These are phyloP conservation scores for Phaeomoniella chlamydospora DNA, from an alignment of 2,329 filamentous ascomycete species.

Conservation along the genomic window DNA sequence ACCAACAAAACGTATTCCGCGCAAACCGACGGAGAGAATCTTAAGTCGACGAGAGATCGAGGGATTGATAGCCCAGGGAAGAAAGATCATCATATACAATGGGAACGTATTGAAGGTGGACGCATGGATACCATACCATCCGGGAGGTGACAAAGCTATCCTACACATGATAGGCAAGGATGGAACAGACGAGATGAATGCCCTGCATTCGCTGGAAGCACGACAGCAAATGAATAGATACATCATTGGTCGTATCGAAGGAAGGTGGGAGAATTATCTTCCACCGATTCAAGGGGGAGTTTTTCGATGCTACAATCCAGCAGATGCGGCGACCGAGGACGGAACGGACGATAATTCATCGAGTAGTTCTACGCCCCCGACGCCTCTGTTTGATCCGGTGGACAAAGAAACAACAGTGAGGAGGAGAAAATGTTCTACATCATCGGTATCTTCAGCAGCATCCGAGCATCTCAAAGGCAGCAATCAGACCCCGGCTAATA, in stretches of 20 bases:
- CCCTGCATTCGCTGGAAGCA: constrained; percentile 69
- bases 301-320: constrained; percentile 44
- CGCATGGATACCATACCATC: constrained; percentile 77
- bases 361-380: constrained; percentile 41
- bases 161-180: constrained; percentile 86
- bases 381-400: constrained; percentile 43
- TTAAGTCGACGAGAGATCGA: constrained; percentile 57
- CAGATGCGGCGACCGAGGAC: constrained; percentile 24
- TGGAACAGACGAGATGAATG: constrained; percentile 86
- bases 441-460: constrained; percentile 14
- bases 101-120: constrained; percentile 74
- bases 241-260: constrained; percentile 68
- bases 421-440: constrained; percentile 19
- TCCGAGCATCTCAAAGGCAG: neutral
- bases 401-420: constrained; percentile 22
- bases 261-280: constrained; percentile 72
- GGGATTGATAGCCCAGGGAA: constrained; percentile 67
- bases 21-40: constrained; percentile 28
- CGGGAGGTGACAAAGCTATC: constrained; percentile 82
- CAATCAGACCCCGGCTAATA: neutral
- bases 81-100: constrained; percentile 67
- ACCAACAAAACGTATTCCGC: constrained; percentile 11
- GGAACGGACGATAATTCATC: constrained; percentile 22
- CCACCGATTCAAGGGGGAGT: constrained; percentile 84
- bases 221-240: constrained; percentile 64